These are phyloP conservation scores for Pichia sp. DNA, from an alignment of 1,139 yeast species.

Conservation along the genomic window DNA sequence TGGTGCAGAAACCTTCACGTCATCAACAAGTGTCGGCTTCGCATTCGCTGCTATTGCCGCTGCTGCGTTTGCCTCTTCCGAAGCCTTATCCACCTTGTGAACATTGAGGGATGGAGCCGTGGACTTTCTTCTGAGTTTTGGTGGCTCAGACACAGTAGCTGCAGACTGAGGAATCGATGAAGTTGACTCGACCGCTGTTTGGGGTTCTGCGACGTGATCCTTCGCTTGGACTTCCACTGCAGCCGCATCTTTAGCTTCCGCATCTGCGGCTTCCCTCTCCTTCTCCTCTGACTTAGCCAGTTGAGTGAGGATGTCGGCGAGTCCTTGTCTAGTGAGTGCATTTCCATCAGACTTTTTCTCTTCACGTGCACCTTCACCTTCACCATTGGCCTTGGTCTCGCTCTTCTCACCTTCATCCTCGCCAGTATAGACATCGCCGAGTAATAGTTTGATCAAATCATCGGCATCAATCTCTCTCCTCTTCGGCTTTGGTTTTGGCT, in stretches of 20 bases:
- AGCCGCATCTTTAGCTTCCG: not conserved
- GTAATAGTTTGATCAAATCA: conserved; percentile 8
- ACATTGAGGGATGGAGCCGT: conserved; percentile 25
- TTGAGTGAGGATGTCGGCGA: conserved; percentile 9
- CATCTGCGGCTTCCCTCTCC: not conserved
- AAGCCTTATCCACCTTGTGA: conserved; percentile 28
- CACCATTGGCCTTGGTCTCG: not conserved
- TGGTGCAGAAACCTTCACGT: conserved; percentile 38
- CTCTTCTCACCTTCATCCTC: conserved; percentile 2
- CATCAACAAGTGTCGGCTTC: conserved; percentile 6
- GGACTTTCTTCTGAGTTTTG: conserved; percentile 13
- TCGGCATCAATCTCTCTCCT: conserved; percentile 10
- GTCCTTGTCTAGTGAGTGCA: conserved; percentile 10
- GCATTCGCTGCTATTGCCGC: not conserved
- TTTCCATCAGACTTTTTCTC: conserved; percentile 1
- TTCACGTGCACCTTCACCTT: not conserved
- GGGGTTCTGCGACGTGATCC: not conserved
- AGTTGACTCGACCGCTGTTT: not conserved
- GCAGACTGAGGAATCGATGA: too few relatives aligned
- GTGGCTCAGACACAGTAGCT: not conserved
- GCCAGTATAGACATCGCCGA: conserved; percentile 4
- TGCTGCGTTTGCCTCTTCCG: conserved; percentile 3
- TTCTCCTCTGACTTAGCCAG: conserved; percentile 1
- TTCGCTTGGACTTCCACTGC: not conserved
- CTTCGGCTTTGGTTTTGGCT: not conserved